phyloP scores from a whole-genome alignment of 371 early-diverging fungal genomes.

The Syncephalis fuscata region DNA sequence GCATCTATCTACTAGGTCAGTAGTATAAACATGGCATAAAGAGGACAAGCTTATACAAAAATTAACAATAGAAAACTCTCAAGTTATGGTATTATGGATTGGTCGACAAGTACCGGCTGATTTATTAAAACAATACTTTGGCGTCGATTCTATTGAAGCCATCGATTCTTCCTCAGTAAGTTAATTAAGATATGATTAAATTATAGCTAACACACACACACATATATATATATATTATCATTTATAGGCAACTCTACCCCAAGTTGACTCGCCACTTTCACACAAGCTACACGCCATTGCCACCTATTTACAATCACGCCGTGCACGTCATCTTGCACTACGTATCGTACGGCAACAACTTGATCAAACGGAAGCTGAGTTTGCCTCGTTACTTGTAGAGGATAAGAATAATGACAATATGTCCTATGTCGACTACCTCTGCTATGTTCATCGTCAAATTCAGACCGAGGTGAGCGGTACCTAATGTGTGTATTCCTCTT shows the following conservation, averaged over 20 bases:
- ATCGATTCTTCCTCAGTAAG: slow-evolving; percentile 53
- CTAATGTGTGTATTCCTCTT: too few species aligned
- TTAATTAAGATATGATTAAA: not conserved
- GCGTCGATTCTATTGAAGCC: slow-evolving; percentile 48
- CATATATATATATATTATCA: too few species aligned
- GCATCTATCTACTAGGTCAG: slow-evolving; percentile 12
- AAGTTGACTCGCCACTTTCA: slow-evolving; percentile 25
- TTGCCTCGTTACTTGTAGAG: slow-evolving; percentile 45
- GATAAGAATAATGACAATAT: slow-evolving; percentile 68
- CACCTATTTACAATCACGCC: slow-evolving; percentile 31
- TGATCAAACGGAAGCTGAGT: slow-evolving; percentile 43
- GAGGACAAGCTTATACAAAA: too few species aligned
- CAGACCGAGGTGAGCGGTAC: slow-evolving; percentile 44
- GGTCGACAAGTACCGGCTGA: slow-evolving; percentile 44
- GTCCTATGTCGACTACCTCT: slow-evolving; percentile 87
- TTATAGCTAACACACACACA: not conserved
- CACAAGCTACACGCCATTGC: slow-evolving; percentile 42
- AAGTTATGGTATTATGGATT: slow-evolving; percentile 69
- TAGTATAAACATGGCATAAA: too few species aligned
- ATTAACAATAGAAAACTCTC: slow-evolving; percentile 73
- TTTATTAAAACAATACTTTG: slow-evolving; percentile 55
- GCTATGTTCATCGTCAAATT: slow-evolving; percentile 71
- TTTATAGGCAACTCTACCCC: slow-evolving; percentile 22
- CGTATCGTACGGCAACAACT: slow-evolving; percentile 38
- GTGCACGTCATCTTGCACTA: slow-evolving; percentile 21